These are phyloP conservation scores for Pichia sp. DNA, from an alignment of 1,139 yeast species.

Conservation along the genomic window DNA sequence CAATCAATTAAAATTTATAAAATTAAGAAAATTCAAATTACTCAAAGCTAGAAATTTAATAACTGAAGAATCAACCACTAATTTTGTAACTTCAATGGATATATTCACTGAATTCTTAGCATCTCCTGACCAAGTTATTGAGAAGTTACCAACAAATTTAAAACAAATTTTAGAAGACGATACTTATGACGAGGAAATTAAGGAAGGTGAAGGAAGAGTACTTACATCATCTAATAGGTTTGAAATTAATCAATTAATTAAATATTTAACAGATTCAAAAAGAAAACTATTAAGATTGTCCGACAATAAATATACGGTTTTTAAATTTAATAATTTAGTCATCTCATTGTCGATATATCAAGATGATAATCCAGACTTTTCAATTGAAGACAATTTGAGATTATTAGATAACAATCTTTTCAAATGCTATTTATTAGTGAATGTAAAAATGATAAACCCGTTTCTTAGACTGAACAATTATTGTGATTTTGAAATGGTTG, in stretches of 20 bases:
- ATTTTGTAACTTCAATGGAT: slow-evolving; percentile 37
- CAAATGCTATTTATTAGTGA: slow-evolving; percentile 59
- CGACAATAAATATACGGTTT: slow-evolving; percentile 31
- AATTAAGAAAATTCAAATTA: slow-evolving; percentile 41
- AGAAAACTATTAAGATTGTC: slow-evolving; percentile 41
- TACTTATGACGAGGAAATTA: not conserved
- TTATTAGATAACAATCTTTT: slow-evolving; percentile 77
- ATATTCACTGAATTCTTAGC: slow-evolving; percentile 51
- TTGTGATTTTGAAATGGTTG: slow-evolving; percentile 65
- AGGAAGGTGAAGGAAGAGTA: not conserved
- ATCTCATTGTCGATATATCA: slow-evolving; percentile 37
- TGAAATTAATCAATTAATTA: slow-evolving; percentile 21
- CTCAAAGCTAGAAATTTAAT: slow-evolving; percentile 36
- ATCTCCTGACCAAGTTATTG: slow-evolving; percentile 47
- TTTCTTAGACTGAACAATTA: slow-evolving; percentile 67
- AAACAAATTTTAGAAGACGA: slow-evolving; percentile 1
- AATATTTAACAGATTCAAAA: slow-evolving; percentile 46
- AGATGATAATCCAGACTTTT: slow-evolving; percentile 12
- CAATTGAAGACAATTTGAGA: slow-evolving; percentile 34
- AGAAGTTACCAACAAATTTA: slow-evolving; percentile 36
- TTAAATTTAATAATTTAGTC: slow-evolving; percentile 42
- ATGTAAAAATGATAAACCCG: slow-evolving; percentile 76
- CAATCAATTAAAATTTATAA: slow-evolving; percentile 29
- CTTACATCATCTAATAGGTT: not conserved
- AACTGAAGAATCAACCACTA: slow-evolving; percentile 14